phyloP scores from a whole-genome alignment of 352 stramenopile species.

The Globisporangium nagaii region DNA sequence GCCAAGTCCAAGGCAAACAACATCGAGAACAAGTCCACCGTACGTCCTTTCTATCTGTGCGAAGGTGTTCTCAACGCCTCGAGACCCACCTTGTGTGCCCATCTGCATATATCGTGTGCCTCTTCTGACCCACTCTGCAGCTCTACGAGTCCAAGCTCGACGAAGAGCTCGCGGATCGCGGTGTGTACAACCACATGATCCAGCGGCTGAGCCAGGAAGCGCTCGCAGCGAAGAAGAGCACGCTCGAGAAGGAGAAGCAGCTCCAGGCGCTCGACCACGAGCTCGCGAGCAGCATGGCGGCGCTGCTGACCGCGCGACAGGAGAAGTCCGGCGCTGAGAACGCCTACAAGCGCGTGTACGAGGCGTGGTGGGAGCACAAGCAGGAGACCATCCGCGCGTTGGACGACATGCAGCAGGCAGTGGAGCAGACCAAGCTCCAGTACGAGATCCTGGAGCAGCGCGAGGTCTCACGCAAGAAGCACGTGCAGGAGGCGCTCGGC shows the following conservation, averaged over 20 bases:
- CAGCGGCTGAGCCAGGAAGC: constrained; percentile 59
- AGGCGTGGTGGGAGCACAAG: constrained; percentile 66
- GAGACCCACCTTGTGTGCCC: too few relatives aligned
- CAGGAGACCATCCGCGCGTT: constrained; percentile 66
- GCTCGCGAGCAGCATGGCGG: constrained; percentile 38
- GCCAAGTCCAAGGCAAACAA: constrained; percentile 55
- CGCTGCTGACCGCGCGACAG: constrained; percentile 52
- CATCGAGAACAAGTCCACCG: constrained; percentile 74
- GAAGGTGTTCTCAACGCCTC: too few relatives aligned
- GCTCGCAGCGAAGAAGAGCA: constrained; percentile 56
- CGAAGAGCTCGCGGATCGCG: constrained; percentile 59
- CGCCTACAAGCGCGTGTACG: constrained; percentile 57
- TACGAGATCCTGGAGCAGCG: constrained; percentile 73
- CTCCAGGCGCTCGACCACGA: constrained; percentile 53
- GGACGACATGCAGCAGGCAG: constrained; percentile 70
- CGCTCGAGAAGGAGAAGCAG: constrained; percentile 55
- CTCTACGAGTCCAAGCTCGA: constrained; percentile 77
- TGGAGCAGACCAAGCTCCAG: constrained; percentile 70
- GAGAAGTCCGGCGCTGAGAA: constrained; percentile 67
- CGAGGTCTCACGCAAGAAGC: constrained; percentile 67
- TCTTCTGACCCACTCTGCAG: too few relatives aligned
- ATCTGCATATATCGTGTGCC: neutral
- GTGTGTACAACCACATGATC: constrained; percentile 85
- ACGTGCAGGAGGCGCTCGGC: constrained; percentile 61
- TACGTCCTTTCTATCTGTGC: too few relatives aligned